Percentiles rank a stretch among this genome's conserved stretches.
These are phyloP conservation scores for Mycena indigotica DNA, from an alignment of 768 basidiomycete species.

Conservation along the genomic window DNA sequence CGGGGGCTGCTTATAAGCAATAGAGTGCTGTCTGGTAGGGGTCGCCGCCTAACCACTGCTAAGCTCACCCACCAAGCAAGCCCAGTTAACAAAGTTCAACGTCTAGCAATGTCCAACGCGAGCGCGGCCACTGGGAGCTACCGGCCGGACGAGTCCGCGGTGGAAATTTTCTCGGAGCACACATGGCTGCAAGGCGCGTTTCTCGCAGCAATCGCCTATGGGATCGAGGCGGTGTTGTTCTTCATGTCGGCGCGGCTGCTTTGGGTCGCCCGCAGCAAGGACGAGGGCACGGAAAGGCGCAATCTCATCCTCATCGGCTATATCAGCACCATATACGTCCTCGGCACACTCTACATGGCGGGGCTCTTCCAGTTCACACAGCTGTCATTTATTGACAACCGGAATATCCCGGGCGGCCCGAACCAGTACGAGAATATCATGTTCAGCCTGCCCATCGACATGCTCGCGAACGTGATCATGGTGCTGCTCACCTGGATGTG, in stretches of 20 bases:
- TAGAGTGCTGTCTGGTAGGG: no score
- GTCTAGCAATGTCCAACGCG: neutral
- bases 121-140: neutral
- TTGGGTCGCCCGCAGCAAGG: neutral
- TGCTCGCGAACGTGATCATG: constrained; percentile 24
- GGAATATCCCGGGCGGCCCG: constrained; percentile 19
- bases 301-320: constrained; percentile 4
- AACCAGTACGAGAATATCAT: constrained; percentile 21
- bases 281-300: no score
- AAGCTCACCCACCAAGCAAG: neutral
- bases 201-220: constrained; percentile 7
- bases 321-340: constrained; percentile 6
- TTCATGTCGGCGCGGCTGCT: constrained; percentile 3
- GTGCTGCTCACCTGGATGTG: neutral
- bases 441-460: constrained; percentile 23
- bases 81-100: neutral
- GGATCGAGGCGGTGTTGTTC: constrained; percentile 1
- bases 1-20: no score
- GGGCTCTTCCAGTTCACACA: constrained; percentile 29
- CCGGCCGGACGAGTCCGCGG: neutral
- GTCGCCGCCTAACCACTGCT: no score
- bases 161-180: constrained; percentile 4
- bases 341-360: constrained; percentile 26
- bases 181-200: constrained; percentile 13
- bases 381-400: constrained; percentile 36